Conservation (phyloP, 202 grass and related monocot genomes). For the Eragrostis tef region DNA sequence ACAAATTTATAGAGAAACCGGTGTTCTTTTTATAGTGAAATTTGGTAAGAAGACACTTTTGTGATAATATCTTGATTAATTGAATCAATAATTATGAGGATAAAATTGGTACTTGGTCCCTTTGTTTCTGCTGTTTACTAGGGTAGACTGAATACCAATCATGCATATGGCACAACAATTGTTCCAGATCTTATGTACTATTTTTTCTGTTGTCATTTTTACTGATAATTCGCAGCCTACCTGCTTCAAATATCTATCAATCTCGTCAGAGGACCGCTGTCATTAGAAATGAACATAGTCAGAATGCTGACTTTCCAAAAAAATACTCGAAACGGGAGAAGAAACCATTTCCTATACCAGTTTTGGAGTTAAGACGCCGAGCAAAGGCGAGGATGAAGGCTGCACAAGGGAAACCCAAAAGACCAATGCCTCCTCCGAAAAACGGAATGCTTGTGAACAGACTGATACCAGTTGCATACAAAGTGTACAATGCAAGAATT, state of each 20-base stretch:
- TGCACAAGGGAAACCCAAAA: conserved; percentile 64
- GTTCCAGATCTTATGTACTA: not conserved
- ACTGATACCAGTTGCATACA: conserved; percentile 88
- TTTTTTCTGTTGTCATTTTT: not conserved
- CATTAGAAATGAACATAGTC: conserved; percentile 66
- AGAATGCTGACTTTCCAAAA: conserved; percentile 79
- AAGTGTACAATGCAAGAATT: conserved; percentile 89
- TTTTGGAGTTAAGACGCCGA: conserved; percentile 76
- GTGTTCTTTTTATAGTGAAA: not conserved
- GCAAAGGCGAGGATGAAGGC: conserved; percentile 79
- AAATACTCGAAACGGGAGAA: conserved; percentile 80
- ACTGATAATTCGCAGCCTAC: conserved; percentile 36
- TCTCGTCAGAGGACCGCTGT: conserved; percentile 24
- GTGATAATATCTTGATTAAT: conserved; percentile 1
- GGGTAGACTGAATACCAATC: not conserved
- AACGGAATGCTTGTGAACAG: conserved; percentile 84
- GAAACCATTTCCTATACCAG: conserved; percentile 96
- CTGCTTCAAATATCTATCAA: conserved; percentile 45
- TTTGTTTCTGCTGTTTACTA: conserved; percentile 2
- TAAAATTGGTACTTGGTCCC: not conserved
- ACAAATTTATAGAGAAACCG: not conserved
- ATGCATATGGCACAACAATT: not conserved
- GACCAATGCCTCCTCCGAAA: conserved; percentile 66
- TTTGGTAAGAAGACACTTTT: not conserved
- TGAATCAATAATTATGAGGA: not conserved